Base-by-base conservation (phyloP, 129 eudicot species). In the Flaveria brownii region DNA sequence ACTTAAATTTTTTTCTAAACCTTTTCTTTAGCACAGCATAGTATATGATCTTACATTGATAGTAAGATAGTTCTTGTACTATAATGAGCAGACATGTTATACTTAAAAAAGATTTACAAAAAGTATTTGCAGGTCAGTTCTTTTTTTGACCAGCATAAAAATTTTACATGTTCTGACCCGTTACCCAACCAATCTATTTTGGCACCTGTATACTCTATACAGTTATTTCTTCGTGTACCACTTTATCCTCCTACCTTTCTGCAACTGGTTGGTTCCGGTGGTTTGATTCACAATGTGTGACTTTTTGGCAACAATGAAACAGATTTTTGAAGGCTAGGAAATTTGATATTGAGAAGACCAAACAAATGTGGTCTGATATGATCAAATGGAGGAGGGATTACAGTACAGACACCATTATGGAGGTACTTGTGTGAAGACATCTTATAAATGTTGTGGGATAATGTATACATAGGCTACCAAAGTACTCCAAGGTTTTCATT, bases 371-470 rank as follows among this genome's bases (percentile, higher is more conserved):
- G 86, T 49, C 84, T 22, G 89, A 82, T 78, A 85, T 85, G 86
- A 76, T 85, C 75, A 78, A 67, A 54, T 85, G 86, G 86, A 85
- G 98, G 84, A 90, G 84, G 78, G 97, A 93, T 42, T 93, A 90
- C 76, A 93, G 97, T 47, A 85, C 93, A 22, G 98, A 93, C 89
- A 88, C 95, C 33, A 80, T 93, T 42, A 81, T 76, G 80, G 97
- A 93, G 91, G 98, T 90, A 87, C 45, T 45, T 60, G 4, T 79
- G 15, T 41, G 54, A 49, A 36, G 33, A 49, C 16, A 50, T 56
- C 61, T 78, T 54, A 26, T 45, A 79, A 12, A 26, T 42, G 25
- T 25, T 12, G 28, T 6, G 18, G 16, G 17, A 26, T 61, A 26
- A 61, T 61, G 67, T 26, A 25, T 61, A 61, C 67, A 61, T 61